A percentile compares a stretch with the other conserved stretches of the same genome.
Evolutionary conservation across 1,284 basidiomycete genomes (phyloP).

Genomic region (Cystobasidiaceae sp.): DNA sequence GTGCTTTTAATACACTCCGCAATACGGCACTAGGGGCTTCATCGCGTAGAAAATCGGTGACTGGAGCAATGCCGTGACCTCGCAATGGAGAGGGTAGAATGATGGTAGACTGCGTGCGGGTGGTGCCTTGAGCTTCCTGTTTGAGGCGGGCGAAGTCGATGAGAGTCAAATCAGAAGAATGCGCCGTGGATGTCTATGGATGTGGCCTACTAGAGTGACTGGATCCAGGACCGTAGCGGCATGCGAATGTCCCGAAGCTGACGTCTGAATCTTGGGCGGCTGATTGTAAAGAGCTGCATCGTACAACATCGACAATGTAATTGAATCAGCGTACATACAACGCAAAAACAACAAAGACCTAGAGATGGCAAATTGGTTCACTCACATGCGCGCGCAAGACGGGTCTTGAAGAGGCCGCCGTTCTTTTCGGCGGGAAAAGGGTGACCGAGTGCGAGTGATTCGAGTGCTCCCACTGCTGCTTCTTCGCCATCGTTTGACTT

Average conservation of each 20-base stretch:
- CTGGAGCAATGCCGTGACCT: not conserved
- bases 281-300: too few relatives aligned
- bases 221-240: too few relatives aligned
- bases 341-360: too few relatives aligned
- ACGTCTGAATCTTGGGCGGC: too few relatives aligned
- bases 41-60: not conserved
- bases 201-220: too few relatives aligned
- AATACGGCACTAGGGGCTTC: not conserved
- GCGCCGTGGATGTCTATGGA: too few relatives aligned
- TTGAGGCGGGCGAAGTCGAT: not conserved
- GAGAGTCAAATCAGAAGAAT: not conserved
- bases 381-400: too few relatives aligned
- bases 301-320: too few relatives aligned
- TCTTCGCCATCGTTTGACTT: not conserved
- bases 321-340: too few relatives aligned
- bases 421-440: not conserved
- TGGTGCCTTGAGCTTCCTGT: not conserved
- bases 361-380: too few relatives aligned
- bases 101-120: not conserved
- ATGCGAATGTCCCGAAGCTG: too few relatives aligned
- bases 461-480: not conserved
- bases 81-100: not conserved
- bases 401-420: not conserved
- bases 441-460: not conserved
- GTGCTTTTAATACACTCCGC: not conserved